These are phyloP conservation scores for Penicillium sp. DNA, from an alignment of 2,329 filamentous ascomycete genomes.

Conservation along the genomic window DNA sequence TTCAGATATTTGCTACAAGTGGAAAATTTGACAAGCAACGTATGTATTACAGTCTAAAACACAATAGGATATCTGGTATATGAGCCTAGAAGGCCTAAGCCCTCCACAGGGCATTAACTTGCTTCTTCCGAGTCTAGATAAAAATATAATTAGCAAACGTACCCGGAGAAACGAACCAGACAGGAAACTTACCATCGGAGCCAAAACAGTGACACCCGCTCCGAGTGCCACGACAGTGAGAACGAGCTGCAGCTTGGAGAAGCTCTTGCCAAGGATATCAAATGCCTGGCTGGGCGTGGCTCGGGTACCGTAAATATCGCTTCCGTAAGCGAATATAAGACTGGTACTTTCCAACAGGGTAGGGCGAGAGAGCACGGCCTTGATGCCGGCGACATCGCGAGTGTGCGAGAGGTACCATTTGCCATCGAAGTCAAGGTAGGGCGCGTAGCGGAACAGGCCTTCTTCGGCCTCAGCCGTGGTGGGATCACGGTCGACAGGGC, in stretches of 20 bases:
- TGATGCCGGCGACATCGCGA: constrained; percentile 75
- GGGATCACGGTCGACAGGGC: constrained; percentile 81
- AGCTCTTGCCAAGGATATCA: constrained; percentile 88
- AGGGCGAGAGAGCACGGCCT: constrained; percentile 70
- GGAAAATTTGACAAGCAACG: not conserved
- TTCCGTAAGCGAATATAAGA: constrained; percentile 80
- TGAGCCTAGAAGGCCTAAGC: constrained; percentile 6
- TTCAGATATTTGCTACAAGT: not conserved
- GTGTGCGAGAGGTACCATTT: constrained; percentile 77
- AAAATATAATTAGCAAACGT: constrained; percentile 9
- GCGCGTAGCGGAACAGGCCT: constrained; percentile 73
- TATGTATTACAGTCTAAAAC: constrained; percentile 10
- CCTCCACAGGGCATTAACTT: constrained; percentile 27
- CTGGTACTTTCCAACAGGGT: constrained; percentile 89
- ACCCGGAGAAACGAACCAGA: not conserved
- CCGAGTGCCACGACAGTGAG: constrained; percentile 78
- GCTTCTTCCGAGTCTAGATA: constrained; percentile 22
- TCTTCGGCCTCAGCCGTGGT: constrained; percentile 78
- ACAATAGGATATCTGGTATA: constrained; percentile 1
- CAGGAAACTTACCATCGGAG: constrained; percentile 71
- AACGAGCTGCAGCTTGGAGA: constrained; percentile 84
- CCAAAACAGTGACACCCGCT: constrained; percentile 72
- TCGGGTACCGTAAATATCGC: constrained; percentile 81
- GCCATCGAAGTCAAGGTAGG: constrained; percentile 79
- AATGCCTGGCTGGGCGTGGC: constrained; percentile 87